Percentiles rank a stretch among this genome's conserved stretches.
These are phyloP conservation scores for Fusarium nematophilum DNA, from an alignment of 2,329 filamentous ascomycete genomes.

Conservation along the genomic window DNA sequence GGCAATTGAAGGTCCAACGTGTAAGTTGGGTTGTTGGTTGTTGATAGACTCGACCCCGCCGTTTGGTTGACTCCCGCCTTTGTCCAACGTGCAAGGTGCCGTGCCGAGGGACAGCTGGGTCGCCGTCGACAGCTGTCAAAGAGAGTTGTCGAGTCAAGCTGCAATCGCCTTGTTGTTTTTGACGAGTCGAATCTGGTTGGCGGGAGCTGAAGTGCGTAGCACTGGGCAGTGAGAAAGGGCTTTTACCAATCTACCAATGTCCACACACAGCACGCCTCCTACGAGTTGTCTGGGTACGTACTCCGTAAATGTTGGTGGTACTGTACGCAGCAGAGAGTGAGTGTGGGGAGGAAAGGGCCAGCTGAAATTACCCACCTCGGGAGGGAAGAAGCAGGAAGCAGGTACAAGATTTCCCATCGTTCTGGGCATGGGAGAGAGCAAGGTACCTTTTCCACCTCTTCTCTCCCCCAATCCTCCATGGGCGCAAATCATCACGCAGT, in stretches of 20 bases:
- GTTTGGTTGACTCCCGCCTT: constrained; percentile 27
- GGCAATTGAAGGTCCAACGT: too few relatives aligned
- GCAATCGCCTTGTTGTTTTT: constrained; percentile 6
- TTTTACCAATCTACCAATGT: too few relatives aligned
- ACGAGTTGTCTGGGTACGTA: too few relatives aligned
- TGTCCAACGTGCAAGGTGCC: constrained; percentile 29
- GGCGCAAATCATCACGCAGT: neutral
- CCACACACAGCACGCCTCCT: too few relatives aligned
- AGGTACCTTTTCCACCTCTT: neutral
- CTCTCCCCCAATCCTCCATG: too few relatives aligned
- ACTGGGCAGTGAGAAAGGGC: too few relatives aligned
- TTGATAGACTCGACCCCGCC: constrained; percentile 23
- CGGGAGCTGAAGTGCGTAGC: neutral
- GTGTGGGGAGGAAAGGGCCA: constrained; percentile 4
- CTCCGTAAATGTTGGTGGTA: too few relatives aligned
- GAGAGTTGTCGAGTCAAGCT: constrained; percentile 6
- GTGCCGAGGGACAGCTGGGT: constrained; percentile 15
- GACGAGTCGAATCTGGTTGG: constrained; percentile 1
- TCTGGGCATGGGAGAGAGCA: neutral
- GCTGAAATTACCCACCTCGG: constrained; percentile 6
- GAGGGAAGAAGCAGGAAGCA: constrained; percentile 1
- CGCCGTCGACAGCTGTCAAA: constrained; percentile 29
- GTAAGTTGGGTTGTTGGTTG: too few relatives aligned
- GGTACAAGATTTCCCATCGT: neutral
- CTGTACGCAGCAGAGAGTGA: neutral